A percentile compares a stretch with the other conserved stretches of the same genome.
Evolutionary conservation across 2,329 filamentous ascomycete genomes (phyloP).

Genomic region (Trichoderma gracile): DNA sequence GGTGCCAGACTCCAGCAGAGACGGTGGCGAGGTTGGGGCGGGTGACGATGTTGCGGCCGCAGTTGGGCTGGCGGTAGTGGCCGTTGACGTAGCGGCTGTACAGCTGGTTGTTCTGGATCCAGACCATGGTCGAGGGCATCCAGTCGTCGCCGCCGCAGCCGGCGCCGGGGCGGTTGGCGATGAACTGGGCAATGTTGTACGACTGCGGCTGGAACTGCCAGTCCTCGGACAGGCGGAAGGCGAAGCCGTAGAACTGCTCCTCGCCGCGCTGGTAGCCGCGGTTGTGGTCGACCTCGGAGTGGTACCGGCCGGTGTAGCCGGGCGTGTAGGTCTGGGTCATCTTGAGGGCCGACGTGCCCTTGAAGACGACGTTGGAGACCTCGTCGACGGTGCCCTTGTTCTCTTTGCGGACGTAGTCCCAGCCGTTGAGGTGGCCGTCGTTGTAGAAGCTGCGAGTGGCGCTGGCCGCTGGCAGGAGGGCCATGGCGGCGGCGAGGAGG

Average conservation of each 20-base stretch:
- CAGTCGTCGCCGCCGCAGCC: conserved; percentile 46
- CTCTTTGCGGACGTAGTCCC: conserved; percentile 44
- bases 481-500: conserved; percentile 27
- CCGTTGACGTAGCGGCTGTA: conserved; percentile 41
- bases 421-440: conserved; percentile 44
- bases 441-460: conserved; percentile 47
- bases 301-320: conserved; percentile 48
- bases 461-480: conserved; percentile 31
- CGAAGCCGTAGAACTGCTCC: conserved; percentile 51
- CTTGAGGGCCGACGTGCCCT: conserved; percentile 44
- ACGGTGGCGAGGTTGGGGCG: conserved; percentile 41
- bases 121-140: conserved; percentile 53
- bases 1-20: conserved; percentile 48
- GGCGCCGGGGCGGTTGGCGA: conserved; percentile 48
- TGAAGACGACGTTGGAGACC: conserved; percentile 45
- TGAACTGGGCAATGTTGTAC: conserved; percentile 55
- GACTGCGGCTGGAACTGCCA: conserved; percentile 50
- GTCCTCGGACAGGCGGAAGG: conserved; percentile 48
- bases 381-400: conserved; percentile 45
- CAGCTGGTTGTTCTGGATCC: conserved; percentile 47
- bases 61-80: conserved; percentile 33
- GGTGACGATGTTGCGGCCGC: conserved; percentile 30
- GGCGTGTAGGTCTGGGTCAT: conserved; percentile 48
- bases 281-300: conserved; percentile 49
- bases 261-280: conserved; percentile 49